Evolutionary conservation across 768 basidiomycete species (phyloP), one percentile per base, ranked within the genome.

Genomic region (Filobasidium wieringae): DNA sequence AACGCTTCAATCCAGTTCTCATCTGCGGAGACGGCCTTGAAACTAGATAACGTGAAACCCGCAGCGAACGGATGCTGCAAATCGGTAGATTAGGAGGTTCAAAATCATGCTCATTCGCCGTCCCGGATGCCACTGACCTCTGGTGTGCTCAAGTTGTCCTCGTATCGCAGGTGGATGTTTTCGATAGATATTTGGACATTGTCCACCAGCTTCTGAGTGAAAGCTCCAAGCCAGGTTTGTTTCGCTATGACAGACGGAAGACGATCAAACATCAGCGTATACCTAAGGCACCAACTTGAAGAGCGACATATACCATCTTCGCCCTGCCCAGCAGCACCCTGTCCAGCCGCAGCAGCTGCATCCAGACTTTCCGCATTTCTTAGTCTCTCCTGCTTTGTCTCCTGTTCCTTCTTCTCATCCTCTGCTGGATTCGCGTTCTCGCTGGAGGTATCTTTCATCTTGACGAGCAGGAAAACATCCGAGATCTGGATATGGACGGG

Each of bases 161-260:
- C 95, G 67, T 96, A 99, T 53, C 95, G 85, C 45, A 97, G 75
- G 71, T 99, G 95, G 41, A 99, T 88, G 66, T 95, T 93, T 75
- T 86, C 88, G 59, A 97, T 82, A 12, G 89, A 91, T 26, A 97
- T 82, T 76, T 99, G 95, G 26, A 97, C 74, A 69, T 99, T 99
- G 75, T 97, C 93, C 63, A 97, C 82, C 57, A 97, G 81, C 70
- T 93, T 95, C 43, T 85, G 80, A 40, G 85, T 82, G 47, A 97
- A 76, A 17, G 89, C 57, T 41, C 86, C 80, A 66, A 87, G 77
- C 60, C 93, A 80, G 7, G 87, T 85, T 75, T 91, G 86, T n/a
- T 85, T 82, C 68, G 88, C 68, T 66, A 39, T 15, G n/a, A n/a
- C n/a, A n/a, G n/a, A n/a, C n/a, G n/a, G n/a, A n/a, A n/a, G n/a